Evolutionary conservation across 176 grass and related monocot species (phyloP).

Genomic region (Eragrostis nindensis): DNA sequence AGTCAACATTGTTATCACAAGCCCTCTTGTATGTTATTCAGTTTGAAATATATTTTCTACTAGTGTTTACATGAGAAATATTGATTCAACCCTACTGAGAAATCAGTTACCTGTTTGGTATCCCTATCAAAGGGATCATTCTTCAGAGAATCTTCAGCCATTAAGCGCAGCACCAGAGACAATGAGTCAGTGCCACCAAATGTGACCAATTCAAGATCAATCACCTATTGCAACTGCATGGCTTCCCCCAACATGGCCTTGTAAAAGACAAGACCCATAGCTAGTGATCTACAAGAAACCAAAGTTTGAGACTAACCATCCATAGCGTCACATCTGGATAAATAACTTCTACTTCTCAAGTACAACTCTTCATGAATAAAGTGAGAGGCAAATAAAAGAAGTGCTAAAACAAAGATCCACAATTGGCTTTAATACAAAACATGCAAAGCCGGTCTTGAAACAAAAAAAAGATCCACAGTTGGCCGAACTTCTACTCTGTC

Average conservation of each 20-base stretch:
- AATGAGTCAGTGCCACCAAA: slow-evolving; percentile 18
- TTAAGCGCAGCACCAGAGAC: slow-evolving; percentile 22
- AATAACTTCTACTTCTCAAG: not conserved
- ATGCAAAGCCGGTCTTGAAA: too few relatives aligned
- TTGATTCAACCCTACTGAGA: slow-evolving; percentile 1
- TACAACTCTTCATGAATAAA: not conserved
- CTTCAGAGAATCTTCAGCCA: slow-evolving; percentile 69
- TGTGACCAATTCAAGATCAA: slow-evolving; percentile 37
- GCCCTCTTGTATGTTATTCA: not conserved
- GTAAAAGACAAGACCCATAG: slow-evolving; percentile 8
- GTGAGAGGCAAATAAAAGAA: too few relatives aligned
- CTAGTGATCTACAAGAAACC: not conserved
- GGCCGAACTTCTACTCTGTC: not conserved
- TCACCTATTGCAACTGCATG: not conserved
- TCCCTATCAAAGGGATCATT: slow-evolving; percentile 69
- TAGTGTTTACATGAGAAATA: not conserved
- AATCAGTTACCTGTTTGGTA: slow-evolving; percentile 61
- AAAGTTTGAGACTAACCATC: slow-evolving; percentile 14
- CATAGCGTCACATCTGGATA: not conserved
- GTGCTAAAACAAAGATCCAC: not conserved
- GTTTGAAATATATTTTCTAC: not conserved
- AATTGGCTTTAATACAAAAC: not conserved
- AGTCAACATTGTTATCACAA: not conserved
- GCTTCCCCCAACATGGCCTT: not conserved
- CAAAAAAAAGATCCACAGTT: too few relatives aligned